A percentile compares a stretch with the other conserved stretches of the same genome.
phyloP scores from a whole-genome alignment of 2,329 filamentous ascomycete genomes.

The Calonectria pauciramosa region DNA sequence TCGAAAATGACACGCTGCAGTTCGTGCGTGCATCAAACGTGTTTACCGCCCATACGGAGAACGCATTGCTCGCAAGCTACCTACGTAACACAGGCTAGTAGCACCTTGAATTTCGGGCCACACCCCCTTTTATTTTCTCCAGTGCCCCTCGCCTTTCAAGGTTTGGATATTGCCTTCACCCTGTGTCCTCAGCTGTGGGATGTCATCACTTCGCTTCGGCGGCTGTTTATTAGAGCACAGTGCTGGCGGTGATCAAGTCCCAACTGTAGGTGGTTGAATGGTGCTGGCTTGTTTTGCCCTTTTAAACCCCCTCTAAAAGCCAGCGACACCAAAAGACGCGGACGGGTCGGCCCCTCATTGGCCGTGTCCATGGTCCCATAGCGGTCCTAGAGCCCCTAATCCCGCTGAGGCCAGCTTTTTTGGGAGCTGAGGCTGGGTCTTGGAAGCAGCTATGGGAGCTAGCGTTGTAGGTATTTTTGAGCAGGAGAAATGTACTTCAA shows the following conservation, averaged over 20 bases:
- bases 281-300: constrained; percentile 38
- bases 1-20: constrained; percentile 1
- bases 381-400: constrained; percentile 43
- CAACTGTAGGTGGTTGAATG: constrained; percentile 17
- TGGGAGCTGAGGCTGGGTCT: constrained; percentile 13
- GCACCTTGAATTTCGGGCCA: constrained; percentile 20
- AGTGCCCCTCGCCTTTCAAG: neutral
- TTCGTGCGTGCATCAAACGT: constrained; percentile 1
- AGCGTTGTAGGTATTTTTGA: constrained; percentile 30
- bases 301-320: constrained; percentile 30
- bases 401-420: constrained; percentile 35
- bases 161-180: neutral
- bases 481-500: constrained; percentile 20
- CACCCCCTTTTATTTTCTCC: constrained; percentile 20
- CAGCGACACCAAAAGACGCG: constrained; percentile 37
- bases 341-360: constrained; percentile 48
- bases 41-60: constrained; percentile 24
- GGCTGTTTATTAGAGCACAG: constrained; percentile 33
- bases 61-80: constrained; percentile 6
- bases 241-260: constrained; percentile 30
- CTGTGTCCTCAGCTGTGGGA: neutral
- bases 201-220: constrained; percentile 22
- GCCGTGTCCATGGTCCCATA: constrained; percentile 26
- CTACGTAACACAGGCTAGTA: constrained; percentile 23
- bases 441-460: constrained; percentile 25